These are phyloP conservation scores for Lodderomyces pseudojiufengensis DNA, from an alignment of 1,139 yeast genomes.

Conservation along the genomic window DNA sequence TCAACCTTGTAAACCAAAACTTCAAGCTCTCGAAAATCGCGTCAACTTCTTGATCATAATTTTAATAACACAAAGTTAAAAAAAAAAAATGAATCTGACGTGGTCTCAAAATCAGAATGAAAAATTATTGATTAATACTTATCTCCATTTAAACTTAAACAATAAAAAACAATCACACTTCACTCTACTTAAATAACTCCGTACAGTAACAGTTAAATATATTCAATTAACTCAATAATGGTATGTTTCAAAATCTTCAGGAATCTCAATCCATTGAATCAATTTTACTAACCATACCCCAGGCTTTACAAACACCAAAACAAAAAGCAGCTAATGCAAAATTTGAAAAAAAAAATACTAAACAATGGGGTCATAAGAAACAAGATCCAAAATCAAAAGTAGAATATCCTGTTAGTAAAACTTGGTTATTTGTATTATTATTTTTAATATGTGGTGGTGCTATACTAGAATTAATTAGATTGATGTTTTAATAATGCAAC, in stretches of 20 bases:
- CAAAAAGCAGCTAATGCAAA: slow-evolving; percentile 83
- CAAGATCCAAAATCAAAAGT: slow-evolving; percentile 26
- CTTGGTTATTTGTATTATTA: slow-evolving; percentile 59
- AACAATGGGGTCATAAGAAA: slow-evolving; percentile 58
- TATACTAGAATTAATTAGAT: slow-evolving; percentile 59
- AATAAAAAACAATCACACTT: not conserved
- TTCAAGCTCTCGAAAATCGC: too few relatives aligned
- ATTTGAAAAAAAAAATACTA: slow-evolving; percentile 70
- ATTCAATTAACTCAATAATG: not conserved
- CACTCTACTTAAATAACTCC: not conserved
- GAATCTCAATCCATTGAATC: not conserved
- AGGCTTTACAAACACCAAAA: slow-evolving; percentile 68
- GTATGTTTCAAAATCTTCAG: not conserved
- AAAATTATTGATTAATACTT: too few relatives aligned
- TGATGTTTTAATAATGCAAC: slow-evolving; percentile 43
- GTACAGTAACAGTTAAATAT: too few relatives aligned
- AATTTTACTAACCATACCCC: not conserved
- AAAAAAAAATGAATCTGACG: slow-evolving; percentile 1
- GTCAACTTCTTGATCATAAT: too few relatives aligned
- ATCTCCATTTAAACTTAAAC: not conserved
- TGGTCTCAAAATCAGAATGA: slow-evolving; percentile 2
- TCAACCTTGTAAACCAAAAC: too few relatives aligned
- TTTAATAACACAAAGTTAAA: too few relatives aligned
- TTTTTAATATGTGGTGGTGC: slow-evolving; percentile 86
- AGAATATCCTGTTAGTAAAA: slow-evolving; percentile 50